Evolutionary conservation across 345 rosid genomes (phyloP), one percentile per base, ranked within the genome.

Genomic region (Arabis alpina): DNA sequence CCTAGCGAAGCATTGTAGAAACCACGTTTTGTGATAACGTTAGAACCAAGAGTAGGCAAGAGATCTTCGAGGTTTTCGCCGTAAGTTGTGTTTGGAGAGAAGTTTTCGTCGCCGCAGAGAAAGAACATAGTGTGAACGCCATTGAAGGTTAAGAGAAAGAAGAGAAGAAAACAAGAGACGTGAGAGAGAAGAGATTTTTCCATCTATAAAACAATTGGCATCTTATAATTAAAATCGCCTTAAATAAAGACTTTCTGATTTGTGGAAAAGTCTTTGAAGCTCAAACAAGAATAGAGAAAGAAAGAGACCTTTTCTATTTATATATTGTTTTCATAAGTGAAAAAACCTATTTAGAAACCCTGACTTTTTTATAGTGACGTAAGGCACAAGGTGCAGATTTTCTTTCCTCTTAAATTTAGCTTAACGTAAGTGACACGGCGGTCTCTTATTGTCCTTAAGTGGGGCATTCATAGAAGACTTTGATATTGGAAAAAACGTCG

Each of bases 161-260:
- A 11, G 54, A 75, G 45, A 39, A 75, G 44, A 54, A 30, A 45
- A 48, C 24, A 25, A 67, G 55, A 11, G 62, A 27, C 3, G 32
- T 64, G 72, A 34, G 39, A 10, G 34, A 56, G 53, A 49, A 34
- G 1, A 3, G 62, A 43, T 4, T 3, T 42, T 67, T 14, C 62
- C 73, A 74, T 74, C 15, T 52, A 34, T 14, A 6, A 36, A 49
- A 30, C 6, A 65, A 30, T 41, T 43, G 4, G 41, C 23, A 10
- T 56, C 1, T 57, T 39, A 10, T 64, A 39, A 84, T 81, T 41
- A 75, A 88, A 82, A 81, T 82, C 66, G 30, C 42, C 16, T 74
- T 43, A 66, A 0, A 66, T 74, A 74, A 74, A 51, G 55, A 83
- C 89, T 50, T 79, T 36, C 40, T 48, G 43, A 48, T 72, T 72